phyloP scores from a whole-genome alignment of 768 basidiomycete species.

The Hydnomerulius pinastri region DNA sequence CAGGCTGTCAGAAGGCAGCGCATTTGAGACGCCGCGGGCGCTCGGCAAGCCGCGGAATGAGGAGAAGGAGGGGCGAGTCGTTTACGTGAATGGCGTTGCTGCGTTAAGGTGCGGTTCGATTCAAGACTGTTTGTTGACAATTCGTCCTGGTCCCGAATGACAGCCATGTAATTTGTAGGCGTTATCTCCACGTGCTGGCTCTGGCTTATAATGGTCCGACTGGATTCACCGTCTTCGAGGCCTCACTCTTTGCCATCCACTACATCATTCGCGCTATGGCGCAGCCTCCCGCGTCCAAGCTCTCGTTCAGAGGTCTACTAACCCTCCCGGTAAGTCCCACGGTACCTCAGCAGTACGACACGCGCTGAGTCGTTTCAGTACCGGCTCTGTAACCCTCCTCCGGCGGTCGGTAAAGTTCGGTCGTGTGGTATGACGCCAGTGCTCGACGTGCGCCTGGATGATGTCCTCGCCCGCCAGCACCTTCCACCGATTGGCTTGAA shows the following conservation, averaged over 20 bases:
- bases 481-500: conserved; percentile 78
- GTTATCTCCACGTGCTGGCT: background rate
- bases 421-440: conserved; percentile 71
- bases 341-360: background rate
- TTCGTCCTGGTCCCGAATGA: background rate
- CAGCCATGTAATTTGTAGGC: background rate
- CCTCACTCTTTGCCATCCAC: background rate
- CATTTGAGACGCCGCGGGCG: background rate
- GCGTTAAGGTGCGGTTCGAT: background rate
- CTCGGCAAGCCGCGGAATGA: background rate
- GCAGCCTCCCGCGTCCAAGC: conserved; percentile 30
- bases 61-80: background rate
- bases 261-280: conserved; percentile 16
- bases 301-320: conserved; percentile 37
- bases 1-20: too few relatives aligned
- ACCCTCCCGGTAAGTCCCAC: conserved; percentile 40
- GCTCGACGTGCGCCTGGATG: conserved; percentile 68
- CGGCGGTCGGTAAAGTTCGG: conserved; percentile 66
- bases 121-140: background rate
- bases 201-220: background rate
- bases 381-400: conserved; percentile 69
- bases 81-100: background rate
- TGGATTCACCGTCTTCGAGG: conserved; percentile 5
- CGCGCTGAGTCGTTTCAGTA: conserved; percentile 16
- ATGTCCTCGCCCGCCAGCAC: conserved; percentile 74